These are phyloP conservation scores for Cordyceps cicadae DNA, from an alignment of 2,329 filamentous ascomycete genomes.

Conservation along the genomic window DNA sequence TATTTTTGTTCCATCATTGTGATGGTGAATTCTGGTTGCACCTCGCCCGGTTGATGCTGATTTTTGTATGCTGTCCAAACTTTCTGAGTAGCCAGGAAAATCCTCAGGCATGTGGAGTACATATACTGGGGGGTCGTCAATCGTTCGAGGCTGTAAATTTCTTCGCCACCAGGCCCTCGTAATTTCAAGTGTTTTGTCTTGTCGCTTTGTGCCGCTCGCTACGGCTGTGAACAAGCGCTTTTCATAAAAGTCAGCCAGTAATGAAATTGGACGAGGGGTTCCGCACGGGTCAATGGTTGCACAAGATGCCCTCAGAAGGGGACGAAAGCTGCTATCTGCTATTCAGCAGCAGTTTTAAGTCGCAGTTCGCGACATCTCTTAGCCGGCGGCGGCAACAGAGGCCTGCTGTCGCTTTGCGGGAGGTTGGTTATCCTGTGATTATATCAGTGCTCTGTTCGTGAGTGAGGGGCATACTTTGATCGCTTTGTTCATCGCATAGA, in stretches of 20 bases:
- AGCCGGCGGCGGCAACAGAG: conserved; percentile 33
- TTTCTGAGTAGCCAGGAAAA: neutral
- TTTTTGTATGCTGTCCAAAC: conserved; percentile 3
- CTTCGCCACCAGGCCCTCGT: neutral
- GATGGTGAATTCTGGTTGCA: neutral
- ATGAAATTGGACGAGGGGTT: neutral
- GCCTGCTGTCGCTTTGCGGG: conserved; percentile 35
- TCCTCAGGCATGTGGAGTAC: neutral
- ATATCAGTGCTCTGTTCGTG: neutral
- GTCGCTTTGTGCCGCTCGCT: conserved; percentile 2
- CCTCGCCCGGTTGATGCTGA: neutral
- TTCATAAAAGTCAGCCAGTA: conserved; percentile 10
- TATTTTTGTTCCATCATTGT: conserved; percentile 5
- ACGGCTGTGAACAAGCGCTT: conserved; percentile 3
- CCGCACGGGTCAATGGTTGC: neutral
- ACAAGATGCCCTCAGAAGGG: neutral
- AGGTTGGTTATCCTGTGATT: conserved; percentile 27
- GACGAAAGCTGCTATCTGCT: neutral
- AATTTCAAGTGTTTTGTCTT: neutral
- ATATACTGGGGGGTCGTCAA: neutral
- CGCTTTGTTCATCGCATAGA: conserved; percentile 11
- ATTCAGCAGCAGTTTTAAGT: neutral
- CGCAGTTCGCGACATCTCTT: neutral
- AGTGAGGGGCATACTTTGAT: neutral
- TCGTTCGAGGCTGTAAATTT: neutral